phyloP scores from a whole-genome alignment of 202 grass and related monocot genomes.

The Schoenoplectus triqueter region DNA sequence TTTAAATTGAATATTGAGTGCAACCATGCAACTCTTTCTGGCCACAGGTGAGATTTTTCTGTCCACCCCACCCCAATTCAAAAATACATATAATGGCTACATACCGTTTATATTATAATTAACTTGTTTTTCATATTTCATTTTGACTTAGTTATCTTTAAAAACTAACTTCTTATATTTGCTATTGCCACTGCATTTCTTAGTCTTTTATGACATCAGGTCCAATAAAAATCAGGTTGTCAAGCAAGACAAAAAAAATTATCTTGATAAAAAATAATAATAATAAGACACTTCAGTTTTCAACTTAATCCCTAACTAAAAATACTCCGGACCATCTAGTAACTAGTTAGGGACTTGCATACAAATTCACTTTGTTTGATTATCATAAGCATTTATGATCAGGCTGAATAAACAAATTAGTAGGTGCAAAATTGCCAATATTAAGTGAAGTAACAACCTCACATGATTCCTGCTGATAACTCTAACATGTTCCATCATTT shows the following conservation, averaged over 20 bases:
- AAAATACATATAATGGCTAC: neutral
- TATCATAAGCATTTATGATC: neutral
- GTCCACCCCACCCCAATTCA: neutral
- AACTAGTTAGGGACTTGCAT: neutral
- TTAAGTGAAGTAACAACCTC: neutral
- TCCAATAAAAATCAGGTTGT: neutral
- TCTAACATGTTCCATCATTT: slow-evolving; percentile 3
- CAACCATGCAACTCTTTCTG: slow-evolving; percentile 97
- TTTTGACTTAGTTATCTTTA: neutral
- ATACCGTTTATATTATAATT: slow-evolving; percentile 10
- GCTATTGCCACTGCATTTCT: neutral
- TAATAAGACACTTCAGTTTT: neutral
- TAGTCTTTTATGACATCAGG: neutral
- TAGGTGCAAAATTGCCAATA: slow-evolving; percentile 8
- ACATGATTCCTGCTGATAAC: neutral
- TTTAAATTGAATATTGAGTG: slow-evolving; percentile 99
- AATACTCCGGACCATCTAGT: neutral
- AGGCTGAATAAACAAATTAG: neutral
- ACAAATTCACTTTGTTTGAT: slow-evolving; percentile 4
- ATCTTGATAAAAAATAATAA: too few species aligned
- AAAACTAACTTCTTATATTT: neutral
- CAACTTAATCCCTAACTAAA: slow-evolving; percentile 1
- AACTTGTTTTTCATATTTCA: neutral
- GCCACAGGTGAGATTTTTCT: slow-evolving; percentile 63
- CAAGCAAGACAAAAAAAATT: neutral